Conservation (phyloP, 129 eudicot genomes). For the Pittosporum tobira region DNA sequence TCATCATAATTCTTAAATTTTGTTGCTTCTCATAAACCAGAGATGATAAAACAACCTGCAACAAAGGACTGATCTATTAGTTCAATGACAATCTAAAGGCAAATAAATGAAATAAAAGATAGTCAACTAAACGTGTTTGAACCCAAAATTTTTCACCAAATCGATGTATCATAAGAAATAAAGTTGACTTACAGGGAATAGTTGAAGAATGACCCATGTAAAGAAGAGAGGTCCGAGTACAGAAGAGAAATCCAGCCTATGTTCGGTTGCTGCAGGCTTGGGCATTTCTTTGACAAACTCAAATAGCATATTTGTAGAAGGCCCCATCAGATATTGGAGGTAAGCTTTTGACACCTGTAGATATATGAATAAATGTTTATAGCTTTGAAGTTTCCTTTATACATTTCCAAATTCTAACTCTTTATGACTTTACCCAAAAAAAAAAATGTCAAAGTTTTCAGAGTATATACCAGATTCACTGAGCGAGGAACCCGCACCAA, state of each 20-base stretch:
- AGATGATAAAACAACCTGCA: conserved; percentile 64
- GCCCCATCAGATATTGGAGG: conserved; percentile 55
- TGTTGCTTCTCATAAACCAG: conserved; percentile 87
- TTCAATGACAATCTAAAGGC: not conserved
- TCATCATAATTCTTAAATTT: conserved; percentile 90
- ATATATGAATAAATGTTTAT: no score
- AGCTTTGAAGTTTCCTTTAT: no score
- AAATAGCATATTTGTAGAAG: conserved; percentile 49
- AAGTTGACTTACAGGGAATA: conserved; percentile 62
- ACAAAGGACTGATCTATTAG: not conserved
- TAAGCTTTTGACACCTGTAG: conserved; percentile 79
- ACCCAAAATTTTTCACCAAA: not conserved
- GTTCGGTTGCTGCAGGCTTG: conserved; percentile 53
- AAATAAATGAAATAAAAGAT: not conserved
- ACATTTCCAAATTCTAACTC: no score
- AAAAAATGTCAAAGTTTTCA: conserved; percentile 3
- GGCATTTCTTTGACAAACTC: conserved; percentile 93
- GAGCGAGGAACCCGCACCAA: conserved; percentile 60
- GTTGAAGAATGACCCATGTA: conserved; percentile 68
- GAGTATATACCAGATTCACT: conserved; percentile 62
- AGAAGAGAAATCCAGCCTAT: conserved; percentile 67
- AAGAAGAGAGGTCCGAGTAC: conserved; percentile 81
- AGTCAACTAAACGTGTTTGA: not conserved
- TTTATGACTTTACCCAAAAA: no score
- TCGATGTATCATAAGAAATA: not conserved